phyloP scores from a whole-genome alignment of 2,329 filamentous ascomycete genomes.

The Calycina herbarum region DNA sequence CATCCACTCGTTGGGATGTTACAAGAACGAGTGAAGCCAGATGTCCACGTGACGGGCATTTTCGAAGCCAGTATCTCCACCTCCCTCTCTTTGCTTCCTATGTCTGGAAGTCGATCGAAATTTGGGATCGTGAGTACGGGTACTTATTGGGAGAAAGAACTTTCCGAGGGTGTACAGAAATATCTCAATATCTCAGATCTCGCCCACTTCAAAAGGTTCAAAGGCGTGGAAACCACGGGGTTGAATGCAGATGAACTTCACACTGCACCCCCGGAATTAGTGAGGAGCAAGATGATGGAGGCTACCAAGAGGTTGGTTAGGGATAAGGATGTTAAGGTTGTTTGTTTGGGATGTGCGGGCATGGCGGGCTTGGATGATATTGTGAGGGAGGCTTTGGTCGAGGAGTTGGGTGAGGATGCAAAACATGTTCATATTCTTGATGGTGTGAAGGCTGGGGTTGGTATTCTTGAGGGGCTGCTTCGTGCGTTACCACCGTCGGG shows the following conservation, averaged over 20 bases:
- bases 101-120: slow-evolving; percentile 33
- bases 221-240: slow-evolving; percentile 79
- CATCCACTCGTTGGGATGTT: slow-evolving; percentile 73
- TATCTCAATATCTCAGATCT: slow-evolving; percentile 56
- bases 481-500: slow-evolving; percentile 23
- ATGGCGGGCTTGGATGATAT: slow-evolving; percentile 84
- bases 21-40: slow-evolving; percentile 38
- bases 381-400: slow-evolving; percentile 67
- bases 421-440: slow-evolving; percentile 70
- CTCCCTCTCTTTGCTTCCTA: slow-evolving; percentile 40
- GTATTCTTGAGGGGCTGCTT: slow-evolving; percentile 32
- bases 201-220: slow-evolving; percentile 52
- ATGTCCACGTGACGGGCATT: slow-evolving; percentile 71
- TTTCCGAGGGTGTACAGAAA: slow-evolving; percentile 62
- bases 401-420: slow-evolving; percentile 62
- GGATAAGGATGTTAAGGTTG: slow-evolving; percentile 58
- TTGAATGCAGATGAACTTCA: slow-evolving; percentile 80
- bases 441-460: slow-evolving; percentile 70
- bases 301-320: slow-evolving; percentile 68
- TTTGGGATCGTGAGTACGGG: slow-evolving; percentile 93
- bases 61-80: slow-evolving; percentile 77
- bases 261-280: slow-evolving; percentile 60
- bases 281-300: slow-evolving; percentile 64
- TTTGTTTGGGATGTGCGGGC: slow-evolving; percentile 86
- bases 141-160: slow-evolving; percentile 74